Evolutionary conservation across 1,284 basidiomycete genomes (phyloP).

Genomic region (Volvariella surrecta): DNA sequence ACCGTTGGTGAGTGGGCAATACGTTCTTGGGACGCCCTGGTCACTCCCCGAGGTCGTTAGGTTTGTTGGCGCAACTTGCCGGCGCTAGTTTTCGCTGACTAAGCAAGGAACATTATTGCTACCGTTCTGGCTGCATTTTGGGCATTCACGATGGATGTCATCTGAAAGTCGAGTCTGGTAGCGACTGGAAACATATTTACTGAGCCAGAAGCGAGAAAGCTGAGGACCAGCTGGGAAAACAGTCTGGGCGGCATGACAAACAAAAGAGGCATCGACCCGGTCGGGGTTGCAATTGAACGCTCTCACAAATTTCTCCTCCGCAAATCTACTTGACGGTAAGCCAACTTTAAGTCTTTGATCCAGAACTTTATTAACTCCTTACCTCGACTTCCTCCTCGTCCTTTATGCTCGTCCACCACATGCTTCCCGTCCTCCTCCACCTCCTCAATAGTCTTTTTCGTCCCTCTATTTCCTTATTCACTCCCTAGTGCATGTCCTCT

Average conservation of each 20-base stretch:
- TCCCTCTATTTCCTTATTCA: conserved; percentile 8
- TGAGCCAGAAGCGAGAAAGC: too few relatives aligned
- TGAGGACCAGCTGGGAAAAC: conserved; percentile 9
- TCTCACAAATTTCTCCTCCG: conserved; percentile 37
- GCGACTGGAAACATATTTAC: too few relatives aligned
- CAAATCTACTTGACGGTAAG: conserved; percentile 49
- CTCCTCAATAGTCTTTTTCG: conserved; percentile 6
- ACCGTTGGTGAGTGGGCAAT: too few relatives aligned
- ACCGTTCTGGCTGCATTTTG: too few relatives aligned
- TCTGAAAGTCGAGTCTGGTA: too few relatives aligned
- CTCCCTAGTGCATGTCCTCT: conserved; percentile 2
- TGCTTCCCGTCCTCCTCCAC: conserved; percentile 9
- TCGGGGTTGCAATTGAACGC: conserved; percentile 33
- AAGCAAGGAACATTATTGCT: too few relatives aligned
- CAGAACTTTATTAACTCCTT: conserved; percentile 43
- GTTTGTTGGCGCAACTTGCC: too few relatives aligned
- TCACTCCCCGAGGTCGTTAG: too few relatives aligned
- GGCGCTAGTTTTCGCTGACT: too few relatives aligned
- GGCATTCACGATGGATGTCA: too few relatives aligned
- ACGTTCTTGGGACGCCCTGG: too few relatives aligned
- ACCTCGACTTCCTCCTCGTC: conserved; percentile 24
- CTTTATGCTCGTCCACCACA: conserved; percentile 14
- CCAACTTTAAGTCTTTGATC: conserved; percentile 44
- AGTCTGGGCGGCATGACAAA: conserved; percentile 20
- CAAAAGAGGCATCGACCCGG: conserved; percentile 18